phyloP scores from a whole-genome alignment of 768 basidiomycete species.

The Dioszegia aurantiaca region DNA sequence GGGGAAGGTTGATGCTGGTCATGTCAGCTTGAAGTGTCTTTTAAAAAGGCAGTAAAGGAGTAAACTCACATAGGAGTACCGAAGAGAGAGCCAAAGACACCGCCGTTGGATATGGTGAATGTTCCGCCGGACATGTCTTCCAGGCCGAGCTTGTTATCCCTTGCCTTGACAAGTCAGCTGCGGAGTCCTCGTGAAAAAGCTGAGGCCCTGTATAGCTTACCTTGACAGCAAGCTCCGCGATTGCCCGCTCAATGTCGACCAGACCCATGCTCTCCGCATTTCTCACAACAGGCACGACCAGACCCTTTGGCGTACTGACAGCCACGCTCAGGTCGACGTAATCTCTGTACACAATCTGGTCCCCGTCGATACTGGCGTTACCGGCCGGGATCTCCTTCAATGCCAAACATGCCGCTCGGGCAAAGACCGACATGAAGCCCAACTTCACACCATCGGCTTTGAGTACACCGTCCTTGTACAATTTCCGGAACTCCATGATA shows the following conservation, averaged over 20 bases:
- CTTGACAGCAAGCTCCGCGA: slow-evolving; percentile 84
- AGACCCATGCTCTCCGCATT: slow-evolving; percentile 84
- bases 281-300: slow-evolving; percentile 92
- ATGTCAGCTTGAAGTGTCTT: slow-evolving; percentile 13
- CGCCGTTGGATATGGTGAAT: slow-evolving; percentile 99
- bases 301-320: slow-evolving; percentile 93
- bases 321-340: slow-evolving; percentile 85
- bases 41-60: neutral
- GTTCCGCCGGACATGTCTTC: slow-evolving; percentile 98
- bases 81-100: slow-evolving; percentile 94
- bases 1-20: slow-evolving; percentile 78
- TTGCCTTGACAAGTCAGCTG: slow-evolving; percentile 64
- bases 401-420: slow-evolving; percentile 76
- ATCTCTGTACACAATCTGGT: slow-evolving; percentile 77
- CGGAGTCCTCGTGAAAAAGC: neutral
- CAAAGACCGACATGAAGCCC: slow-evolving; percentile 97
- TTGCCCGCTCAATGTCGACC: slow-evolving; percentile 88
- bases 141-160: slow-evolving; percentile 87
- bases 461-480: slow-evolving; percentile 85
- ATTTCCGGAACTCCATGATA: slow-evolving; percentile 84
- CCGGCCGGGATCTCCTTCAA: slow-evolving; percentile 88
- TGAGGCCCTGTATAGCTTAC: slow-evolving; percentile 28
- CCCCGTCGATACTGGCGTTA: slow-evolving; percentile 85
- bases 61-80: slow-evolving; percentile 79
- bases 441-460: slow-evolving; percentile 94